phyloP scores from a whole-genome alignment of 2,329 filamentous ascomycete genomes.

The Karstenula rhodostoma region DNA sequence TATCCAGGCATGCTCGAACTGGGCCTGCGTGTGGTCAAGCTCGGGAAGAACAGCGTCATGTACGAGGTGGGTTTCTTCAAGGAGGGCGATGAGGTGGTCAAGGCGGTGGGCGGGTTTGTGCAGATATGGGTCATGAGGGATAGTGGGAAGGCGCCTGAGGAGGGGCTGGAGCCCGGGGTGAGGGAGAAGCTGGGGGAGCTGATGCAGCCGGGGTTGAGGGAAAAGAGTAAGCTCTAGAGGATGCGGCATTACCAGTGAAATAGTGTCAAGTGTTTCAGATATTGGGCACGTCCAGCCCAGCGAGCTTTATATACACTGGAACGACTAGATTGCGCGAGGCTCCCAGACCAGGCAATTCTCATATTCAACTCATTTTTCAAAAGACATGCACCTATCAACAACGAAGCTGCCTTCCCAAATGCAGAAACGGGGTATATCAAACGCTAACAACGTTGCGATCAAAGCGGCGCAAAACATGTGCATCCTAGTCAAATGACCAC shows the following conservation, averaged over 20 bases:
- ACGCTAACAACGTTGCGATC: background rate
- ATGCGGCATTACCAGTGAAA: no score
- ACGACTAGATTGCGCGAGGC: no score
- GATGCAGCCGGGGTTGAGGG: constrained; percentile 12
- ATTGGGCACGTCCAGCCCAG: no score
- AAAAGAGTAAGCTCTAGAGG: constrained; percentile 36
- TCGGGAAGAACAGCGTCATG: constrained; percentile 85
- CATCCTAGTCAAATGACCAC: background rate
- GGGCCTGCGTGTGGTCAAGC: constrained; percentile 79
- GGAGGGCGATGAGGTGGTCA: constrained; percentile 74
- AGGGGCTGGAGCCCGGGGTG: constrained; percentile 45
- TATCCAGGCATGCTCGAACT: constrained; percentile 86
- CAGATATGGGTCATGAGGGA: constrained; percentile 87
- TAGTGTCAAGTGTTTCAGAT: no score
- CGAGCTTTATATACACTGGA: no score
- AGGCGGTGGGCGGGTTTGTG: constrained; percentile 84
- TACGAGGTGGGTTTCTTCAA: constrained; percentile 92
- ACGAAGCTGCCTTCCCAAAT: background rate
- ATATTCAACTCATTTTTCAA: no score
- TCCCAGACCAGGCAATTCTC: no score
- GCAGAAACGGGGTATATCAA: constrained; percentile 3
- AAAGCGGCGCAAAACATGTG: background rate
- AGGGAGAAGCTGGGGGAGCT: constrained; percentile 2
- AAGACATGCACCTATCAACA: no score
- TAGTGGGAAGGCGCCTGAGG: constrained; percentile 69